Conservation (phyloP, 2,329 filamentous ascomycete species). For the Capronia americana region DNA sequence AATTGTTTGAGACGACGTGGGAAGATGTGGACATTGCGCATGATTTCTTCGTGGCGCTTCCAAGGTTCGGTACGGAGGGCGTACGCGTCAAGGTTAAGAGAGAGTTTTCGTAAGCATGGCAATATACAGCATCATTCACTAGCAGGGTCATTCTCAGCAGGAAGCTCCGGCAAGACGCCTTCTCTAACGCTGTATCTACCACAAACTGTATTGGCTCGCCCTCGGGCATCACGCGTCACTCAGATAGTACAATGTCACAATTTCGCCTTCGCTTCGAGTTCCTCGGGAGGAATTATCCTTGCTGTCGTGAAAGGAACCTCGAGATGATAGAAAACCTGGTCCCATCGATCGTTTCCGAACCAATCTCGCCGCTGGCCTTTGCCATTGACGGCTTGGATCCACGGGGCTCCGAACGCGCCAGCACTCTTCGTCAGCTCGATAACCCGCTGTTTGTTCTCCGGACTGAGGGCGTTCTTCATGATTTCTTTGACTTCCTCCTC, state of each 20-base stretch:
- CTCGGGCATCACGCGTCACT: neutral
- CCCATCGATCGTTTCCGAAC: constrained; percentile 35
- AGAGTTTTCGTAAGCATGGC: constrained; percentile 8
- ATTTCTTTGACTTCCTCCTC: constrained; percentile 33
- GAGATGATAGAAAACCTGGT: constrained; percentile 32
- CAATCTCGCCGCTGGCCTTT: constrained; percentile 29
- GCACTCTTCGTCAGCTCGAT: constrained; percentile 31
- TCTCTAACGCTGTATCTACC: neutral
- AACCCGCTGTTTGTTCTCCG: constrained; percentile 33
- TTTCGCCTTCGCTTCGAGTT: constrained; percentile 26
- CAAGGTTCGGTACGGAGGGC: constrained; percentile 23
- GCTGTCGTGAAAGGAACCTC: constrained; percentile 26
- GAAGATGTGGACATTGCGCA: constrained; percentile 26
- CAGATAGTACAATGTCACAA: constrained; percentile 17
- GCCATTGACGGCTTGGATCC: constrained; percentile 31
- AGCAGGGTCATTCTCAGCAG: neutral
- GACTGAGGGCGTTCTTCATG: constrained; percentile 29
- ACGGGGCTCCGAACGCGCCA: constrained; percentile 33
- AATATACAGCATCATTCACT: neutral
- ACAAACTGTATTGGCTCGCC: neutral
- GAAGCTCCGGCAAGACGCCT: neutral
- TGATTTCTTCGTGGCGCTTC: constrained; percentile 31
- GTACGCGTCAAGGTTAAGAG: constrained; percentile 25
- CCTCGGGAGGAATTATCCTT: constrained; percentile 28
- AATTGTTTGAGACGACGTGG: constrained; percentile 31